Evolutionary conservation across 1,139 yeast genomes (phyloP).

Genomic region (Saccharomyces hybrid): DNA sequence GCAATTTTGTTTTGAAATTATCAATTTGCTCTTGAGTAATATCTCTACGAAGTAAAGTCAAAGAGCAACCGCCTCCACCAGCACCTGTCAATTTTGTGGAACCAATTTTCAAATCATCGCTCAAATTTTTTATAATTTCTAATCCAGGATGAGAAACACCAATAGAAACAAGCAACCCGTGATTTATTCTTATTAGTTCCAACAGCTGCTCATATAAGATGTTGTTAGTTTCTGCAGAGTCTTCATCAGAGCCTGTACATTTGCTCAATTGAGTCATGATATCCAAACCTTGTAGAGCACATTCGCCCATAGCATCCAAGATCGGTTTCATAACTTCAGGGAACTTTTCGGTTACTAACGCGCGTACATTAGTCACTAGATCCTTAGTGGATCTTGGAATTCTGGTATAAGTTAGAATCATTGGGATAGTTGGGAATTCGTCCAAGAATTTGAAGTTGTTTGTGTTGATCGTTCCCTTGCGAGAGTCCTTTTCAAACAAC

Average conservation of each 20-base stretch:
- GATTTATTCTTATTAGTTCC: conserved; percentile 74
- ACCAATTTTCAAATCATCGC: conserved; percentile 61
- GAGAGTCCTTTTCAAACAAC: conserved; percentile 55
- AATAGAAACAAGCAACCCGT: conserved; percentile 73
- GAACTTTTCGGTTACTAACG: conserved; percentile 40
- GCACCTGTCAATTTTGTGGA: conserved; percentile 95
- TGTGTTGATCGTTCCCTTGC: conserved; percentile 15
- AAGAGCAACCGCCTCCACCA: conserved; percentile 99
- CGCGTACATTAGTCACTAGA: conserved; percentile 70
- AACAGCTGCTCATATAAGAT: conserved; percentile 37
- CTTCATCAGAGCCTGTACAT: conserved; percentile 10
- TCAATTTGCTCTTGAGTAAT: conserved; percentile 35
- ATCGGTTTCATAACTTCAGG: conserved; percentile 49
- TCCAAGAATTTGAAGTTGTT: conserved; percentile 19
- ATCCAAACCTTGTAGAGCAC: conserved; percentile 53
- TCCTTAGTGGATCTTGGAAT: conserved; percentile 83
- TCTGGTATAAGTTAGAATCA: conserved; percentile 75
- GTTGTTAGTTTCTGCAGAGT: conserved; percentile 22
- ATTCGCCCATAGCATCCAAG: conserved; percentile 60
- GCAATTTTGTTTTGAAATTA: conserved; percentile 31
- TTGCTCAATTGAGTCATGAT: conserved; percentile 30
- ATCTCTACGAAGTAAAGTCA: conserved; percentile 62
- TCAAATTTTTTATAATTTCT: conserved; percentile 58
- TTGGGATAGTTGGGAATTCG: conserved; percentile 56
- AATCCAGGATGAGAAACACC: conserved; percentile 91